Percentiles rank a stretch among this genome's conserved stretches.
Evolutionary conservation across 805 yeast species (phyloP).

Genomic region (Spathaspora hagerdaliae): DNA sequence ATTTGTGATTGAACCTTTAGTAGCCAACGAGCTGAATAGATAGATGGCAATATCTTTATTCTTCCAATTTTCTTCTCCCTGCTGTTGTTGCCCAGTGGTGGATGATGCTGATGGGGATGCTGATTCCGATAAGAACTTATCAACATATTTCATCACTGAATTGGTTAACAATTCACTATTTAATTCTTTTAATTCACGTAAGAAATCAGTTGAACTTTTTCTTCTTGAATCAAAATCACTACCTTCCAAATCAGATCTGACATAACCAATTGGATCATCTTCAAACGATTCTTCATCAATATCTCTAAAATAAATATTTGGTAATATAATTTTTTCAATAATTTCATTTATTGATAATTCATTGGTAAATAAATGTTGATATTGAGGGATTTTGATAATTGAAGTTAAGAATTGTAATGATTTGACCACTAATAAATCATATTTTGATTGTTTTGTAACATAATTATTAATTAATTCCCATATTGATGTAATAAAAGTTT

Average conservation of each 20-base stretch:
- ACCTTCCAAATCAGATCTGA: constrained; percentile 92
- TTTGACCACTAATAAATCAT: constrained; percentile 79
- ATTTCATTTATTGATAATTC: constrained; percentile 65
- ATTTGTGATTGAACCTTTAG: constrained; percentile 83
- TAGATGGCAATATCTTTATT: constrained; percentile 84
- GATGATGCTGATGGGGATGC: constrained; percentile 22
- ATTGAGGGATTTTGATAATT: constrained; percentile 63
- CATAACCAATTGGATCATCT: constrained; percentile 93
- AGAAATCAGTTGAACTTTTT: constrained; percentile 87
- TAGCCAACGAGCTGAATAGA: constrained; percentile 83
- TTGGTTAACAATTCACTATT: constrained; percentile 72
- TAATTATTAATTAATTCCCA: constrained; percentile 70
- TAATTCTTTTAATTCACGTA: constrained; percentile 78
- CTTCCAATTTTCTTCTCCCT: constrained; percentile 50
- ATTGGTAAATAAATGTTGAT: constrained; percentile 58
- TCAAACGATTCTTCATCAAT: constrained; percentile 91
- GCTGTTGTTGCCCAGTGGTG: constrained; percentile 21
- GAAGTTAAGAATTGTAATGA: constrained; percentile 72
- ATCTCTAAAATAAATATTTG: constrained; percentile 82
- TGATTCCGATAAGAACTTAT: constrained; percentile 56
- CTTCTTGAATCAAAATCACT: constrained; percentile 91
- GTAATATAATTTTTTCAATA: constrained; percentile 78
- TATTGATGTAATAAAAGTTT: constrained; percentile 72
- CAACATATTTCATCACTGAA: constrained; percentile 69
- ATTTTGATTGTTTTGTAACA: constrained; percentile 67